These are phyloP conservation scores for Auxenochlorella protothecoides DNA, from an alignment of 139 green algal species.

Conservation along the genomic window DNA sequence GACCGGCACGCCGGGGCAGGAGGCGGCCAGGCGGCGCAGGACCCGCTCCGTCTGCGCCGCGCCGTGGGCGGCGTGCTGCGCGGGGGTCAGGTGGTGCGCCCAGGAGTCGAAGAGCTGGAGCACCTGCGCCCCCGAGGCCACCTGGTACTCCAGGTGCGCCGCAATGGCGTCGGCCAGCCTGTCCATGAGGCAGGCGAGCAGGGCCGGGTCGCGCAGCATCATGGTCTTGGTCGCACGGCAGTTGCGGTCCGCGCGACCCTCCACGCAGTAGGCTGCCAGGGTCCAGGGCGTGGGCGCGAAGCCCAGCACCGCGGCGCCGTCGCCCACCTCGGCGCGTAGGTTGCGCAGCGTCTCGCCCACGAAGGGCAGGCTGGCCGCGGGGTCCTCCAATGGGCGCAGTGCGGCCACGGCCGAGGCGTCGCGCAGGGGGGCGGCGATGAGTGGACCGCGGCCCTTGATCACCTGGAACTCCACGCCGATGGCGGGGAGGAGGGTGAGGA, in stretches of 20 bases:
- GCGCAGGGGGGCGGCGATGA: conserved; percentile 85
- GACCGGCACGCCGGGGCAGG: conserved; percentile 62
- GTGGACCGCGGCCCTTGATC: conserved; percentile 57
- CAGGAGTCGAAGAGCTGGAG: conserved; percentile 96
- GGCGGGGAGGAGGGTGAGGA: conserved; percentile 78
- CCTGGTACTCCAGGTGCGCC: conserved; percentile 71
- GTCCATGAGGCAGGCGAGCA: conserved; percentile 41
- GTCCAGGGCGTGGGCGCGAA: conserved; percentile 92
- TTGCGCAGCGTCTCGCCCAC: conserved; percentile 72
- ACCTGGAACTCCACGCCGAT: conserved; percentile 97
- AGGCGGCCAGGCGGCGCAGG: not conserved
- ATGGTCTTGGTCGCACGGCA: conserved; percentile 82
- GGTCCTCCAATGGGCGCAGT: conserved; percentile 50
- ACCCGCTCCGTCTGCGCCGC: not conserved
- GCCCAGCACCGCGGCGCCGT: conserved; percentile 69
- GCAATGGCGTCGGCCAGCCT: conserved; percentile 76
- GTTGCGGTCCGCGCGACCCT: conserved; percentile 75
- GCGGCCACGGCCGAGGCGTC: conserved; percentile 51
- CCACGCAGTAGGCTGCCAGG: conserved; percentile 88
- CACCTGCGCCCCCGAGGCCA: conserved; percentile 67
- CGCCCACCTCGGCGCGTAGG: conserved; percentile 60
- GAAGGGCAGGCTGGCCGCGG: conserved; percentile 61
- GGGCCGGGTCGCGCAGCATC: conserved; percentile 59
- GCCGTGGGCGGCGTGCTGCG: not conserved
- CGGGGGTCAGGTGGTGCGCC: conserved; percentile 59